Percentiles rank a stretch among this genome's conserved stretches.
Evolutionary conservation across 1,284 basidiomycete species (phyloP).

Genomic region (Boletus holoroseus): DNA sequence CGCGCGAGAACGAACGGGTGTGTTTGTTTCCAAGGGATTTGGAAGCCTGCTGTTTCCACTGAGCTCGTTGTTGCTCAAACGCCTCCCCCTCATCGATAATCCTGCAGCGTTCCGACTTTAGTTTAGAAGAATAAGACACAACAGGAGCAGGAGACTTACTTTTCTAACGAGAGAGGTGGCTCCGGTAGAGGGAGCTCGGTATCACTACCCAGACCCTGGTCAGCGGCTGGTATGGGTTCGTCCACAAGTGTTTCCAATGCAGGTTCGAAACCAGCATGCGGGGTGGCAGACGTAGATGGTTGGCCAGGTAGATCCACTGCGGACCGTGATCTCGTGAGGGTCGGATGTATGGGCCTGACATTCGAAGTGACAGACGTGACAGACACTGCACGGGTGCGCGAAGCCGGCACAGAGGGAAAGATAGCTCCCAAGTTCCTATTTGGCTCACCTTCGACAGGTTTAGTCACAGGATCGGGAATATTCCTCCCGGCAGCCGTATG

Average conservation of each 20-base stretch:
- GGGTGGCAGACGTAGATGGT: constrained; percentile 7
- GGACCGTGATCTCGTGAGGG: constrained; percentile 47
- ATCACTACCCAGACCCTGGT: constrained; percentile 43
- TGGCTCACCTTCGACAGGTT: constrained; percentile 34
- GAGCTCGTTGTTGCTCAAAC: constrained; percentile 54
- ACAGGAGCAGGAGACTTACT: constrained; percentile 39
- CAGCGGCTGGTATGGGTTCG: constrained; percentile 14
- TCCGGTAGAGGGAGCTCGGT: constrained; percentile 50
- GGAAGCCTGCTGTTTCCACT: constrained; percentile 60
- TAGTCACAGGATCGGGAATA: constrained; percentile 48
- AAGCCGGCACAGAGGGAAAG: constrained; percentile 7
- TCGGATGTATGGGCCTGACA: constrained; percentile 31
- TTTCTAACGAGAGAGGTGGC: constrained; percentile 54
- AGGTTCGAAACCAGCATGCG: constrained; percentile 18
- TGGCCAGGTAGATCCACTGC: constrained; percentile 33
- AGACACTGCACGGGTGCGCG: constrained; percentile 26
- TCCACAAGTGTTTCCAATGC: constrained; percentile 22
- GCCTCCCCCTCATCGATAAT: constrained; percentile 59
- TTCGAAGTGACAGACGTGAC: constrained; percentile 1
- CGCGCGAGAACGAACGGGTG: constrained; percentile 54
- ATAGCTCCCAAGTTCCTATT: not conserved
- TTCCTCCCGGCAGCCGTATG: constrained; percentile 28
- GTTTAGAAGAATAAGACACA: not conserved
- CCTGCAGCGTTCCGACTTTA: constrained; percentile 34
- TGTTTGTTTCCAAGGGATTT: constrained; percentile 61